Conservation (phyloP, 768 basidiomycete species). For the Boletus bicolor region DNA sequence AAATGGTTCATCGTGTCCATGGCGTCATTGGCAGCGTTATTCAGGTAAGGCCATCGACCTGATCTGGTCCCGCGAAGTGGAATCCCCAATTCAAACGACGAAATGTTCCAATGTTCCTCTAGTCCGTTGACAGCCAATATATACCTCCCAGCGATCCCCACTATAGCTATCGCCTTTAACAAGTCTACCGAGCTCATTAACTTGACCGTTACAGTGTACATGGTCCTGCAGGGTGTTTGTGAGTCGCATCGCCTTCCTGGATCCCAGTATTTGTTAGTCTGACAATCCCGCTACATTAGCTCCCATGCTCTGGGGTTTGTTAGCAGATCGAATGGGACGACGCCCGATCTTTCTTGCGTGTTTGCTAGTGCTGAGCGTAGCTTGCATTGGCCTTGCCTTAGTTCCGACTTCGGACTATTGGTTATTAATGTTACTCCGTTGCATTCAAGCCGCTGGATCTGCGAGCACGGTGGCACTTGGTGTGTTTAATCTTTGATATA, state of each 20-base stretch:
- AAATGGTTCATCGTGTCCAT: constrained; percentile 70
- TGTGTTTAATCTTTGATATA: constrained; percentile 18
- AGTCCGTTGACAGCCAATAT: constrained; percentile 75
- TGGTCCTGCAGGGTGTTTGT: constrained; percentile 50
- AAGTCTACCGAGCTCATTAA: constrained; percentile 72
- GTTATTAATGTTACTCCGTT: constrained; percentile 77
- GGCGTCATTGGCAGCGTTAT: constrained; percentile 58
- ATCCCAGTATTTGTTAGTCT: not conserved
- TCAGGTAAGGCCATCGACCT: constrained; percentile 43
- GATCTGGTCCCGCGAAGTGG: not conserved
- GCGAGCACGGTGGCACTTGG: constrained; percentile 78
- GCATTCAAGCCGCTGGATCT: constrained; percentile 74
- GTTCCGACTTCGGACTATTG: constrained; percentile 64
- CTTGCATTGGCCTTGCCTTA: constrained; percentile 62
- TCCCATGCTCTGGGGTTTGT: constrained; percentile 57
- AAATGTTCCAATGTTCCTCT: not conserved
- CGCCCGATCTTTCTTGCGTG: constrained; percentile 63
- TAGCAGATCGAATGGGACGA: constrained; percentile 65
- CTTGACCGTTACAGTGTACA: constrained; percentile 65
- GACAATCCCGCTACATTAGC: constrained; percentile 33
- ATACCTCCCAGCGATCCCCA: constrained; percentile 78
- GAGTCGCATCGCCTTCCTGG: constrained; percentile 11
- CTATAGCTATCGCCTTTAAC: constrained; percentile 54
- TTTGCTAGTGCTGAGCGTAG: constrained; percentile 55
- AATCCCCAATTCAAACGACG: not conserved